Conservation (phyloP, 768 basidiomycete species). For the Podaxis carcinomalis region DNA sequence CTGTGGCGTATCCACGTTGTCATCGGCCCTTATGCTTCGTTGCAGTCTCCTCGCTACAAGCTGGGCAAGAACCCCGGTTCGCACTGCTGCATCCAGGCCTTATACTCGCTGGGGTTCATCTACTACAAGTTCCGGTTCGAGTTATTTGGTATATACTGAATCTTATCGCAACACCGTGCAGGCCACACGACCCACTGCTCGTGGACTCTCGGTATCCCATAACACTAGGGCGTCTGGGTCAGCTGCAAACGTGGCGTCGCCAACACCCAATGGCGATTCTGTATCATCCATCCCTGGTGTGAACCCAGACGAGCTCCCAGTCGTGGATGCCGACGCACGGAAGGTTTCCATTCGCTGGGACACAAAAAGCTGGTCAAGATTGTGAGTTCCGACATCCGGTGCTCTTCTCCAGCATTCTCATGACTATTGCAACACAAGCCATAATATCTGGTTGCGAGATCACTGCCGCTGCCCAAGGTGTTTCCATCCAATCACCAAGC, state of each 20-base stretch:
- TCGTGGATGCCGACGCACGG: slow-evolving; percentile 49
- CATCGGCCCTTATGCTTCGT: not conserved
- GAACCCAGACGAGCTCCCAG: slow-evolving; percentile 35
- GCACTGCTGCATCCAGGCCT: not conserved
- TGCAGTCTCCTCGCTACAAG: not conserved
- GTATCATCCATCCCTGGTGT: slow-evolving; percentile 21
- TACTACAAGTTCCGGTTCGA: not conserved
- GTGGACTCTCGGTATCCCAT: not conserved
- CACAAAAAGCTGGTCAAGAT: slow-evolving; percentile 66
- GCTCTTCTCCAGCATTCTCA: not conserved
- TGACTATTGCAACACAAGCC: slow-evolving; percentile 40
- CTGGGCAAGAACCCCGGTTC: not conserved
- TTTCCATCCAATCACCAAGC: slow-evolving; percentile 86
- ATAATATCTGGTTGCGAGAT: slow-evolving; percentile 88
- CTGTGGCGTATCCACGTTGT: not conserved
- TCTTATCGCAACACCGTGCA: not conserved
- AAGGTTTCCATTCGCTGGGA: slow-evolving; percentile 75
- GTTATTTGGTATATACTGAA: not conserved
- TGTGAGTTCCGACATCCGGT: slow-evolving; percentile 43
- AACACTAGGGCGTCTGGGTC: slow-evolving; percentile 17
- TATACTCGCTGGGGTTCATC: not conserved
- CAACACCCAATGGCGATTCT: slow-evolving; percentile 12
- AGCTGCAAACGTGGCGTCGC: slow-evolving; percentile 17
- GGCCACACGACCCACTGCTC: not conserved
- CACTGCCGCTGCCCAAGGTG: slow-evolving; percentile 88